Evolutionary conservation across 208 protist genomes (phyloP).

Genomic region (Trypanosoma boissoni): DNA sequence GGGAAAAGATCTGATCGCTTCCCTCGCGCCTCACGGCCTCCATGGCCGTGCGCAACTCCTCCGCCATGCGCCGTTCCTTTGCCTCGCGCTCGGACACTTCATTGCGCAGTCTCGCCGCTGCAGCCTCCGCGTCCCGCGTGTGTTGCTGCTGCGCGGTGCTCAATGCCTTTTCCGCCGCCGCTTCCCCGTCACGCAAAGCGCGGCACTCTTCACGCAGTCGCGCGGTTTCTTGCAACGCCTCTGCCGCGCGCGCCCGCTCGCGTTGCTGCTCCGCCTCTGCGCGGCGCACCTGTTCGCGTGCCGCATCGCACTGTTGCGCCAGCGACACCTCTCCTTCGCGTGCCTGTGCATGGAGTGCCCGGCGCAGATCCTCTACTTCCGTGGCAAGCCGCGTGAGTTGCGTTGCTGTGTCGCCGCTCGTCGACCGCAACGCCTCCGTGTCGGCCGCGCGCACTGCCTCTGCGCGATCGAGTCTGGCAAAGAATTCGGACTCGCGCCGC

Average conservation of each 20-base stretch:
- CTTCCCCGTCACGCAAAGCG: constrained; percentile 28
- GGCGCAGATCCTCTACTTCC: constrained; percentile 51
- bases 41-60: too few relatives aligned
- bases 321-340: constrained; percentile 39
- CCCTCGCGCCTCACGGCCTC: too few relatives aligned
- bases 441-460: constrained; percentile 50
- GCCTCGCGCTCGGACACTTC: constrained; percentile 45
- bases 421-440: constrained; percentile 42
- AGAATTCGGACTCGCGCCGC: constrained; percentile 47
- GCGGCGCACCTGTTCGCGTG: constrained; percentile 36
- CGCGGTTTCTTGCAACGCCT: constrained; percentile 68
- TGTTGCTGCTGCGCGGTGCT: constrained; percentile 39
- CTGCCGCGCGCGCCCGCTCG: constrained; percentile 39
- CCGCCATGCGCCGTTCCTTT: constrained; percentile 30
- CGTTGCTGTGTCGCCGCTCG: too few relatives aligned
- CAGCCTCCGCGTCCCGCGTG: too few relatives aligned
- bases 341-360: constrained; percentile 23
- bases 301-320: constrained; percentile 41
- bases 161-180: constrained; percentile 43
- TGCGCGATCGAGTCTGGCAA: constrained; percentile 28
- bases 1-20: too few relatives aligned
- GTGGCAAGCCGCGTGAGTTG: constrained; percentile 45
- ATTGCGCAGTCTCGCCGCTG: too few relatives aligned
- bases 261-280: constrained; percentile 36
- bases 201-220: constrained; percentile 68